These are phyloP conservation scores for Rhododendron williamsianum DNA, from an alignment of 148 eudicot species.

Conservation along the genomic window DNA sequence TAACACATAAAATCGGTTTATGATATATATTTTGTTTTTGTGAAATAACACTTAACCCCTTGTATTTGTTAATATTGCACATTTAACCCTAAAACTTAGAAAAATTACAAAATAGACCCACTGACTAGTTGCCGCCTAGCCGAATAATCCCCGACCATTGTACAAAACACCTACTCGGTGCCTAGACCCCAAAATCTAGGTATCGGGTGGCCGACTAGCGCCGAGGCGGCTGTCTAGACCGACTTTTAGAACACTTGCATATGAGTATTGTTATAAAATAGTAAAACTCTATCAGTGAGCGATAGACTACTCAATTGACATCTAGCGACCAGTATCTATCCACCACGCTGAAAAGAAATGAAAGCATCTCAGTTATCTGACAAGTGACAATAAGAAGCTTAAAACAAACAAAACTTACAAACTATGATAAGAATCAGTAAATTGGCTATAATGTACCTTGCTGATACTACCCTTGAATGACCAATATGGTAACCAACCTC, in stretches of 20 bases:
- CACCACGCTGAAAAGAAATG: background rate
- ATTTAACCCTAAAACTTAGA: background rate
- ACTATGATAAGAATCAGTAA: background rate
- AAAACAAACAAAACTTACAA: background rate
- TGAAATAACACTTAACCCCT: background rate
- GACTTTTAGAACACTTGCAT: background rate
- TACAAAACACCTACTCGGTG: background rate
- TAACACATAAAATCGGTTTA: background rate
- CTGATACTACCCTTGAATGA: slow-evolving; percentile 68
- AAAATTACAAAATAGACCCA: background rate
- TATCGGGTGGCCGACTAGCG: background rate
- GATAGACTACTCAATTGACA: background rate
- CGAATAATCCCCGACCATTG: background rate
- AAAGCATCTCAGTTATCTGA: background rate
- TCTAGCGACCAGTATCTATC: background rate
- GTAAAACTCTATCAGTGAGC: background rate
- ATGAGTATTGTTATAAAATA: background rate
- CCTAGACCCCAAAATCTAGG: background rate
- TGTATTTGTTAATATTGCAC: background rate
- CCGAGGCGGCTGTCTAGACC: background rate
- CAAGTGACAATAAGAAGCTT: background rate
- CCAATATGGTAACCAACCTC: slow-evolving; percentile 99
- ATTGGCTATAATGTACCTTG: slow-evolving; percentile 38
- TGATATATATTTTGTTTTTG: background rate
- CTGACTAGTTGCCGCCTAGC: background rate